Conservation (phyloP, 2,329 filamentous ascomycete species). For the Sporothrix brasiliensis region DNA sequence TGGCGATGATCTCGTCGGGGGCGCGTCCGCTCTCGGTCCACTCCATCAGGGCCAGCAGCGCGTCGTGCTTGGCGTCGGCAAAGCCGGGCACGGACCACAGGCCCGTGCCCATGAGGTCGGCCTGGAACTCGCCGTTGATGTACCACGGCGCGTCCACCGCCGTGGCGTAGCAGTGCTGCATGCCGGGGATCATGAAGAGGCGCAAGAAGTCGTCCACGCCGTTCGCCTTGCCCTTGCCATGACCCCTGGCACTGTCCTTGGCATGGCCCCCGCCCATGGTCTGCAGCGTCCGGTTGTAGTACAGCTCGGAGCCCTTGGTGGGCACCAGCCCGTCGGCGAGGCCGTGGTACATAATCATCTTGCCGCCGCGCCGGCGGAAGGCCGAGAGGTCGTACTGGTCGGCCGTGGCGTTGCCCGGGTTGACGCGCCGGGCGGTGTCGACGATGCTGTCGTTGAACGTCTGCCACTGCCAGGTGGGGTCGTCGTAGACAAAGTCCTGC, state of each 20-base stretch:
- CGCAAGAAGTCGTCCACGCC: constrained; percentile 53
- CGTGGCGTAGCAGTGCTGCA: constrained; percentile 52
- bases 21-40: constrained; percentile 45
- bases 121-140: constrained; percentile 43
- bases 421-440: constrained; percentile 40
- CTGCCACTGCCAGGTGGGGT: constrained; percentile 45
- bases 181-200: constrained; percentile 58
- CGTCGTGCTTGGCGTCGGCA: constrained; percentile 44
- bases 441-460: constrained; percentile 44
- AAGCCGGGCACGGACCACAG: constrained; percentile 46
- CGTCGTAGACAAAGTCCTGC: constrained; percentile 48
- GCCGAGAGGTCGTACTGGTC: constrained; percentile 46
- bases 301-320: constrained; percentile 43
- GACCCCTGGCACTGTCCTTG: background rate
- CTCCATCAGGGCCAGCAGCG: constrained; percentile 45
- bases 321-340: constrained; percentile 49
- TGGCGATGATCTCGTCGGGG: constrained; percentile 38
- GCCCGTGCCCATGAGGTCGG: constrained; percentile 39
- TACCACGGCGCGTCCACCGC: constrained; percentile 48
- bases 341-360: constrained; percentile 54
- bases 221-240: background rate
- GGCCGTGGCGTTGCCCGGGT: constrained; percentile 48
- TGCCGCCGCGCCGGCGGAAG: constrained; percentile 48
- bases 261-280: constrained; percentile 39
- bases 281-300: constrained; percentile 42